Evolutionary conservation across 2,329 filamentous ascomycete genomes (phyloP), one percentile per base, ranked within the genome.

Genomic region (Alternaria conjuncta): DNA sequence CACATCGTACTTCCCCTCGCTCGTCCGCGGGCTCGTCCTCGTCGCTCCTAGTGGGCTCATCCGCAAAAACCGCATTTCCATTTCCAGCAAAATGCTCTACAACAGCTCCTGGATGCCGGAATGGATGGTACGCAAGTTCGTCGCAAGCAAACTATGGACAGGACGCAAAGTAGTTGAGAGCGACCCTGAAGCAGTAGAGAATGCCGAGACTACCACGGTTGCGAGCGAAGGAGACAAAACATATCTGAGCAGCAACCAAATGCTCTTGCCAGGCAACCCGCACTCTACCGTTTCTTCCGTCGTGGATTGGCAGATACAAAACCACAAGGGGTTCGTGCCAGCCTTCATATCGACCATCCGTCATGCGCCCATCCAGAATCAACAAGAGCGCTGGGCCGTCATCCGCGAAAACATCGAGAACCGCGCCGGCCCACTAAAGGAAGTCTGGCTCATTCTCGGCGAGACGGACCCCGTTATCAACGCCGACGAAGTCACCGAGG

Each of bases 21-120:
- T 95, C 60, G 85, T 97, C 13, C 85, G 86, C 12, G 87, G 86
- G 10, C 83, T 97, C 21, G 84, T 96, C 11, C 86, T 97, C 6
- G 86, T 97, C 45, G 93, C 93, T 0, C 93, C 94, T 0, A 86
- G 90, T 0, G 94, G 94, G 0, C 84, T 97, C 47, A 87, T 97
- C 53, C 86, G 91, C n/a, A 79, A 82, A 5, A 81, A 82, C 13
- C 88, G 91, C 71, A 85, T 93, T 60, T 85, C 86, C 61, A 86
- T 86, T 78, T 83, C 84, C 65, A 89, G 86, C 71, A 86, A 85
- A 57, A 69, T 93, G 20, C 82, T 93, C 9, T 93, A 93, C 75
- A 85, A 84, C 6, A 82, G 82, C 15, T 86, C 85, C 6, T 72
- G 88, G 23, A 75, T 94, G 28, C 90, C 91, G 0, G 86, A 88